Evolutionary conservation across 2,329 filamentous ascomycete species (phyloP).

Genomic region (Aspergillus chevalieri): DNA sequence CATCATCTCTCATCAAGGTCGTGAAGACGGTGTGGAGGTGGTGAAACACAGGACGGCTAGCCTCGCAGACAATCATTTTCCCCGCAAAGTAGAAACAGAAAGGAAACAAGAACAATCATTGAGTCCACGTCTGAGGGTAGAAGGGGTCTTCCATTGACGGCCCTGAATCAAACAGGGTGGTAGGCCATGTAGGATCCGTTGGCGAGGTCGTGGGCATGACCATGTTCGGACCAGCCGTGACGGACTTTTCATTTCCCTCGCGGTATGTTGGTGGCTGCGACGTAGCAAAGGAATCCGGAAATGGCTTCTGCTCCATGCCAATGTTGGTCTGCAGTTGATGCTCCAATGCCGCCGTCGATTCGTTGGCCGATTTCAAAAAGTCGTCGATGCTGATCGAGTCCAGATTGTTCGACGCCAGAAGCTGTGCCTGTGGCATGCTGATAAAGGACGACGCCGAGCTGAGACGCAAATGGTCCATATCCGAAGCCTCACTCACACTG

Average conservation of each 20-base stretch:
- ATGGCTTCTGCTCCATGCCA: constrained; percentile 28
- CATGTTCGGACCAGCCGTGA: background rate
- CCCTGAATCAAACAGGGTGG: constrained; percentile 26
- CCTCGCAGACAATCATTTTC: background rate
- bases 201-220: constrained; percentile 14
- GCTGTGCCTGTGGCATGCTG: constrained; percentile 35
- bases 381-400: constrained; percentile 40
- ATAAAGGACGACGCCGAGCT: constrained; percentile 41
- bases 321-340: constrained; percentile 35
- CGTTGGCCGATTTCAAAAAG: constrained; percentile 38
- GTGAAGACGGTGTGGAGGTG: constrained; percentile 38
- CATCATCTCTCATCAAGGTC: constrained; percentile 43
- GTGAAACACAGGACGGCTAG: constrained; percentile 25
- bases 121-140: constrained; percentile 27
- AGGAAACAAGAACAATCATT: constrained; percentile 8
- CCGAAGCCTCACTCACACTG: constrained; percentile 37
- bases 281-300: constrained; percentile 25
- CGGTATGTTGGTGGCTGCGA: constrained; percentile 12
- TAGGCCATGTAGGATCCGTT: constrained; percentile 29
- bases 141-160: constrained; percentile 27
- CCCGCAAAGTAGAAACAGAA: background rate
- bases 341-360: constrained; percentile 34
- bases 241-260: background rate
- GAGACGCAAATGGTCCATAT: constrained; percentile 36
- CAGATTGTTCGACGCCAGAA: constrained; percentile 35